Evolutionary conservation across 352 stramenopile species (phyloP), one percentile per base, ranked within the genome.

Genomic region (Phytophthora kernoviae): DNA sequence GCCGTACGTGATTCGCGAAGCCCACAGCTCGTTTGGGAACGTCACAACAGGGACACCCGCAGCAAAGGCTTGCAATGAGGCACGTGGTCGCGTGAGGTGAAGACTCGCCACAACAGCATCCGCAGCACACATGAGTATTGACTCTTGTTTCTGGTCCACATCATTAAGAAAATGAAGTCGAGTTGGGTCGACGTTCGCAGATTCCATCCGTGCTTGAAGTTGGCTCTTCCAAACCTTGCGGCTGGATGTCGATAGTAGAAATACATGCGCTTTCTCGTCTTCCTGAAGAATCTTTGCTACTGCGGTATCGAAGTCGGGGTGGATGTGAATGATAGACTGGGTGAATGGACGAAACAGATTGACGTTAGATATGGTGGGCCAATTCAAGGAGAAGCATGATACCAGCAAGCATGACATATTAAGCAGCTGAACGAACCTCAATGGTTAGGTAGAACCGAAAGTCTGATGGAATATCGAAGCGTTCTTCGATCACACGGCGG

Each of bases 301-400:
- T 3, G 70, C 77, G 14, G 55, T 44, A 37, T 91, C 82, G 55
- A 92, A 92, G 57, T 94, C 82, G 0, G 82, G 77, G 27, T 94
- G 84, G 22, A 91, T 73, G 43, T 88, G 67, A n/a, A 88, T 68
- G 40, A 94, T 79, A 1, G 79, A 85, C 84, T 93, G 58, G 7
- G 18, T n/a, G 9, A 37, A 39, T 36, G 32, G 33, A 37, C 17
- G 14, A n/a, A 48, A n/a, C n/a, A n/a, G n/a, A n/a, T n/a, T n/a
- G n/a, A n/a, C n/a, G n/a, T n/a, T n/a, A n/a, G n/a, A n/a, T n/a
- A n/a, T n/a, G n/a, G n/a, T n/a, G n/a, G n/a, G n/a, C n/a, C n/a
- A n/a, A n/a, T n/a, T n/a, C n/a, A n/a, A n/a, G n/a, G n/a, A n/a
- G n/a, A n/a, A n/a, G n/a, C n/a, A n/a, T n/a, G n/a, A n/a, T n/a